These are phyloP conservation scores for Pleurotus cornucopiae DNA, from an alignment of 768 basidiomycete species.

Conservation along the genomic window DNA sequence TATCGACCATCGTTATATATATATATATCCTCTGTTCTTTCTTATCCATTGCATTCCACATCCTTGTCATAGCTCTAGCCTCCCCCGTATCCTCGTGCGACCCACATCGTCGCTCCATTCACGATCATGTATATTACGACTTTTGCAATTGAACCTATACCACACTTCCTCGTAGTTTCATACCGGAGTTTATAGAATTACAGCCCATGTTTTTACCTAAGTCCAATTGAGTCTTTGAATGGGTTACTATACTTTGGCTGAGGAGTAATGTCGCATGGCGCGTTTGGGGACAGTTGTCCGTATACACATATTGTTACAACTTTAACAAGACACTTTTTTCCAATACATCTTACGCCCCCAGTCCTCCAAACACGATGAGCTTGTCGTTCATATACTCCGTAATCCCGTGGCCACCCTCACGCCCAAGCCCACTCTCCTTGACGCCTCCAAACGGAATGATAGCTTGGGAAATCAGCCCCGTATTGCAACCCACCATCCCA, in stretches of 20 bases:
- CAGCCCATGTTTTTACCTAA: not conserved
- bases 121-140: constrained; percentile 23
- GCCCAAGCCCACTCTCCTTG: constrained; percentile 83
- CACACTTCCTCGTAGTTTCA: constrained; percentile 4
- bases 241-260: too few relatives aligned
- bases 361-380: constrained; percentile 75
- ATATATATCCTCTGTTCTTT: constrained; percentile 15
- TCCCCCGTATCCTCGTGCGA: constrained; percentile 13
- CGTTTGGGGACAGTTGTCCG: too few relatives aligned
- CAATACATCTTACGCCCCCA: constrained; percentile 23
- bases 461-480: constrained; percentile 75
- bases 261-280: too few relatives aligned
- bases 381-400: constrained; percentile 85
- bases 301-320: too few relatives aligned
- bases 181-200: constrained; percentile 7
- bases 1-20: constrained; percentile 9
- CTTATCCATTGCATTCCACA: constrained; percentile 16
- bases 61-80: constrained; percentile 12
- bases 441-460: constrained; percentile 87
- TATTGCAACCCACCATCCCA: constrained; percentile 86
- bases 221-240: too few relatives aligned
- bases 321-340: too few relatives aligned
- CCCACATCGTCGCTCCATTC: constrained; percentile 14
- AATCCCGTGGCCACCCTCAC: constrained; percentile 89
- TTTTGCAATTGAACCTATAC: constrained; percentile 8